Conservation (phyloP, 2,329 filamentous ascomycete species). For the Knoxdaviesia capensis region DNA sequence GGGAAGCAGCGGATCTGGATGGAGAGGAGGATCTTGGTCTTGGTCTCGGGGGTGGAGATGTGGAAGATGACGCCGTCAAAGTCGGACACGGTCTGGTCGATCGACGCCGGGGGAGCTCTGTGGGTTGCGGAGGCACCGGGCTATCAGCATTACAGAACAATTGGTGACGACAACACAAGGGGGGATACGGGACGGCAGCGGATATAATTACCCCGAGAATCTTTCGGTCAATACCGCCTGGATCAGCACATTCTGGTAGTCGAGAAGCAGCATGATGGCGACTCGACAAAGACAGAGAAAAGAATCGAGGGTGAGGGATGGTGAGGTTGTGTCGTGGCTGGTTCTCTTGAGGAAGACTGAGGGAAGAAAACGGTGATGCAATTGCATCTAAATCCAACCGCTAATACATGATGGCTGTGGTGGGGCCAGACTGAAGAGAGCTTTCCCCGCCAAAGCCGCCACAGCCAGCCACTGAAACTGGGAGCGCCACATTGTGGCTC, state of each 20-base stretch:
- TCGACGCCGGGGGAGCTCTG: conserved; percentile 56
- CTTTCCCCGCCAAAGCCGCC: too few relatives aligned
- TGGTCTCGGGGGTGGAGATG: conserved; percentile 85
- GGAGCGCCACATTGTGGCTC: too few relatives aligned
- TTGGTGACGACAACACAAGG: neutral
- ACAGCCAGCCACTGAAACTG: too few relatives aligned
- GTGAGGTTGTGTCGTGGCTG: too few relatives aligned
- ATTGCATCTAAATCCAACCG: too few relatives aligned
- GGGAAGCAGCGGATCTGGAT: conserved; percentile 88
- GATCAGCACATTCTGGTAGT: conserved; percentile 97
- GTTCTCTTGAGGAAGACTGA: too few relatives aligned
- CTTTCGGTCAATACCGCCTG: conserved; percentile 90
- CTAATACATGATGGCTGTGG: too few relatives aligned
- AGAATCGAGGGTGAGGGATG: too few relatives aligned
- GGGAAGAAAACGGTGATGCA: too few relatives aligned
- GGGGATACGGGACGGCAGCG: conserved; percentile 1
- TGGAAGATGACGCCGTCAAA: conserved; percentile 99
- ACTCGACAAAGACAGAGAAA: too few relatives aligned
- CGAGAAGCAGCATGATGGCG: conserved; percentile 66
- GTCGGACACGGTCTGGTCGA: conserved; percentile 96
- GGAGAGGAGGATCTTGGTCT: conserved; percentile 86
- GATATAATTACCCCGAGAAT: conserved; percentile 49
- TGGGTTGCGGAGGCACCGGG: conserved; percentile 11
- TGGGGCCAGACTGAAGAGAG: too few relatives aligned
- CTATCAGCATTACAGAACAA: neutral